Conservation (phyloP, 768 basidiomycete species). For the Sporobolomyces pararoseus region DNA sequence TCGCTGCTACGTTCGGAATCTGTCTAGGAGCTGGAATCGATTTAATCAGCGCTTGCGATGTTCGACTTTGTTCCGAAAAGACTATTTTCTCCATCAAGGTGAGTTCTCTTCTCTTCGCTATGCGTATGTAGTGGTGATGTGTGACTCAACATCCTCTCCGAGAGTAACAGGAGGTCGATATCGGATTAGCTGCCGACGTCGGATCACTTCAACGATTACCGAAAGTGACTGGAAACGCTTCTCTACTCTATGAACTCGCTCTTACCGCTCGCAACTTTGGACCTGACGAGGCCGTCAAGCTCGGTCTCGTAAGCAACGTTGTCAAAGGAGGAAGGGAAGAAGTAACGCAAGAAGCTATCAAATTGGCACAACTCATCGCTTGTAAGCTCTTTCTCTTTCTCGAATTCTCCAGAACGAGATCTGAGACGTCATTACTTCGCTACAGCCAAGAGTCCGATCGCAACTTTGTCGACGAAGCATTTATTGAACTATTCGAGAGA, state of each 20-base stretch:
- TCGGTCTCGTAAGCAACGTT: constrained; percentile 72
- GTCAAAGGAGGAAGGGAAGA: constrained; percentile 64
- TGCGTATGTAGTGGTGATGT: background rate
- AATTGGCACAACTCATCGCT: constrained; percentile 64
- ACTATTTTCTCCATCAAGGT: constrained; percentile 70
- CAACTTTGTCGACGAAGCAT: constrained; percentile 70
- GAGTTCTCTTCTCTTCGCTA: background rate
- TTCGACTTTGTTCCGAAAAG: constrained; percentile 63
- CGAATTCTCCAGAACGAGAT: too few species aligned
- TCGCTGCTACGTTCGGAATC: constrained; percentile 72
- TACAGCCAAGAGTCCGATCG: constrained; percentile 67
- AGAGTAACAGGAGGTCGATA: constrained; percentile 75
- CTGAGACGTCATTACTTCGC: background rate
- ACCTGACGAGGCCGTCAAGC: constrained; percentile 61
- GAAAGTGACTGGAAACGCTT: constrained; percentile 70
- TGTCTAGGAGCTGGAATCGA: constrained; percentile 73
- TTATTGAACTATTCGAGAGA: constrained; percentile 73
- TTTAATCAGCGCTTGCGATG: constrained; percentile 69
- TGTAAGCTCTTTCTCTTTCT: constrained; percentile 12
- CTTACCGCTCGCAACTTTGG: constrained; percentile 70
- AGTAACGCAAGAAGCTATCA: constrained; percentile 64
- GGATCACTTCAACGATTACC: constrained; percentile 79
- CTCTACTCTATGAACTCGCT: constrained; percentile 68
- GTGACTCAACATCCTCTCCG: too few species aligned
- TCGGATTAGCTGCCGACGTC: constrained; percentile 81